phyloP scores from a whole-genome alignment of 2,329 filamentous ascomycete genomes.

The Fusarium algeriense region DNA sequence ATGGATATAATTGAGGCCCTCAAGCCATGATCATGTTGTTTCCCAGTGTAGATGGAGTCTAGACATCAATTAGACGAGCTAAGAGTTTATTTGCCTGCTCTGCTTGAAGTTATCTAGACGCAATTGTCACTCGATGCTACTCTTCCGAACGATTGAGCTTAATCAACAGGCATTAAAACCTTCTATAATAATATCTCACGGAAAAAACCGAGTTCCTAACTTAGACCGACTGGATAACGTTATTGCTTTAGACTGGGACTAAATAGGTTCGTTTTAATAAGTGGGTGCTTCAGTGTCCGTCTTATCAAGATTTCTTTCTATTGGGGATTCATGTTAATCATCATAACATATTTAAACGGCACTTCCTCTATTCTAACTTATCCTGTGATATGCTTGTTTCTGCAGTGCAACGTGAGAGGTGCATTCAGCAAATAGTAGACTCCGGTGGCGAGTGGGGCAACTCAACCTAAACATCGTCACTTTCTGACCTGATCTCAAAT shows the following conservation, averaged over 20 bases:
- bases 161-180: no score
- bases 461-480: conserved; percentile 19
- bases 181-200: background rate
- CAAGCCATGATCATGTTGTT: no score
- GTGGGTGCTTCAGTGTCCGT: background rate
- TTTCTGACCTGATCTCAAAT: background rate
- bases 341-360: no score
- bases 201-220: background rate
- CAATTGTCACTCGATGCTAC: background rate
- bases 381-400: background rate
- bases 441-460: conserved; percentile 28
- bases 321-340: no score
- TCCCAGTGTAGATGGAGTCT: background rate
- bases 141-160: background rate
- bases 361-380: background rate
- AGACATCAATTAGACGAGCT: background rate
- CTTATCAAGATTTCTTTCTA: no score
- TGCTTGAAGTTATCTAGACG: background rate
- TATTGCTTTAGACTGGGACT: background rate
- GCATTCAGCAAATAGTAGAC: conserved; percentile 7
- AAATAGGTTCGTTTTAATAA: background rate
- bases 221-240: background rate
- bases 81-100: background rate
- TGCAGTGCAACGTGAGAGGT: conserved; percentile 3
- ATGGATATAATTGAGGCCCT: background rate